Conservation (phyloP, 2,329 filamentous ascomycete species). For the Aspergillus sclerotialis region DNA sequence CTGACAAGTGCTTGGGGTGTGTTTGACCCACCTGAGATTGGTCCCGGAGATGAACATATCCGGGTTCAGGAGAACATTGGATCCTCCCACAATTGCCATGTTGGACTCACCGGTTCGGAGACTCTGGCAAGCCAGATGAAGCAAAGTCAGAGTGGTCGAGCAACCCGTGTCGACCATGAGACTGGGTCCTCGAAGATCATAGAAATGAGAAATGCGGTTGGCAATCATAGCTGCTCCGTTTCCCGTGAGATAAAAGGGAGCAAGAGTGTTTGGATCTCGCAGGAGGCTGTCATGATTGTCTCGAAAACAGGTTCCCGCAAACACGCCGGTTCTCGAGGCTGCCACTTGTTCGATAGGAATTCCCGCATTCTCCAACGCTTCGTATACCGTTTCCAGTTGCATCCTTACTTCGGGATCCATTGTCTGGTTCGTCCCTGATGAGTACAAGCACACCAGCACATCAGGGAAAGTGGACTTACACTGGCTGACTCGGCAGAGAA, state of each 20-base stretch:
- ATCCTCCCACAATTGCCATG: conserved; percentile 20
- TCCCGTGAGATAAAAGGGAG: conserved; percentile 14
- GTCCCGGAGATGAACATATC: no score
- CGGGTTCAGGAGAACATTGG: conserved; percentile 32
- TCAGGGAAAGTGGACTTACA: no score
- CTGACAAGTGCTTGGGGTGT: no score
- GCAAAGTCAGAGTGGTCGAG: conserved; percentile 14
- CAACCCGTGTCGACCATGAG: conserved; percentile 24
- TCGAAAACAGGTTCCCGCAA: conserved; percentile 11
- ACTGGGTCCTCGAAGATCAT: conserved; percentile 20
- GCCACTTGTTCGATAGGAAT: conserved; percentile 12
- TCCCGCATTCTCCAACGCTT: conserved; percentile 23
- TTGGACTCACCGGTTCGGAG: conserved; percentile 7
- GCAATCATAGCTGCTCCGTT: conserved; percentile 12
- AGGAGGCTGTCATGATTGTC: conserved; percentile 14
- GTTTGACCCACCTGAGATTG: no score
- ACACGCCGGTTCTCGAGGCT: conserved; percentile 16
- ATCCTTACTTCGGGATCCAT: conserved; percentile 21
- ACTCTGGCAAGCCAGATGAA: conserved; percentile 21
- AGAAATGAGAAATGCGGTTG: conserved; percentile 25
- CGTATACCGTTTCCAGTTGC: conserved; percentile 17
- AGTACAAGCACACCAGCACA: no score
- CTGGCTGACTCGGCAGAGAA: no score
- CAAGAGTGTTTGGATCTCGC: conserved; percentile 15
- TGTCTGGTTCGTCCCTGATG: no score